Percentiles rank a stretch among this genome's conserved stretches.
Evolutionary conservation across 176 grass and related monocot genomes (phyloP).

Genomic region (Pontederia crassipes): DNA sequence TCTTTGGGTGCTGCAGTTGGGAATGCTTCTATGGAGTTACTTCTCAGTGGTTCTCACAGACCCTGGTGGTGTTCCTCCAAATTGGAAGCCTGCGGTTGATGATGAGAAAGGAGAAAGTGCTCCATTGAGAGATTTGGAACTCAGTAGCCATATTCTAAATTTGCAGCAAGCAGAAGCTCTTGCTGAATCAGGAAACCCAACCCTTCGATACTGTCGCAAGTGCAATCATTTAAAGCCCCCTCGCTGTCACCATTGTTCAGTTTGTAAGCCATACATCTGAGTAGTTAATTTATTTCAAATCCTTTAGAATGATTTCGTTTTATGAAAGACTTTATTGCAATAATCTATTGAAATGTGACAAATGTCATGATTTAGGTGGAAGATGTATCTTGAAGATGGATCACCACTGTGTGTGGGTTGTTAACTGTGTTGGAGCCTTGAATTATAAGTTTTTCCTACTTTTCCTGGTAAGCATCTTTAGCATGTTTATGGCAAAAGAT

Average conservation of each 20-base stretch:
- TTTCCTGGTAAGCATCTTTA: not conserved
- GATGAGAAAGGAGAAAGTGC: slow-evolving; percentile 77
- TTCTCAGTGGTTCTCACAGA: slow-evolving; percentile 80
- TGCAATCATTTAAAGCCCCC: slow-evolving; percentile 90
- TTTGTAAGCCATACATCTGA: slow-evolving; percentile 50
- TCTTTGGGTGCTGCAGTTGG: slow-evolving; percentile 37
- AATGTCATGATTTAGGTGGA: too few relatives aligned
- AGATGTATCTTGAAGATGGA: too few relatives aligned
- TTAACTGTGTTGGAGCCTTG: slow-evolving; percentile 3
- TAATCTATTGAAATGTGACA: not conserved
- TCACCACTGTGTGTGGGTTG: not conserved
- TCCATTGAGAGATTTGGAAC: slow-evolving; percentile 45
- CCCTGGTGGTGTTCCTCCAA: slow-evolving; percentile 66
- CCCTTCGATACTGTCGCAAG: slow-evolving; percentile 76
- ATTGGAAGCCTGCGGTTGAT: slow-evolving; percentile 76
- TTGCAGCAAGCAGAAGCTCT: slow-evolving; percentile 39
- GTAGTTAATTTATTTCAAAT: not conserved
- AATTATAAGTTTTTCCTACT: slow-evolving; percentile 9
- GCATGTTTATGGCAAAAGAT: too few relatives aligned
- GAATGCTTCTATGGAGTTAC: slow-evolving; percentile 90
- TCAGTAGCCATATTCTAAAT: slow-evolving; percentile 39
- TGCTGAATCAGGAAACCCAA: slow-evolving; percentile 28
- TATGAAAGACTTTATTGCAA: not conserved
- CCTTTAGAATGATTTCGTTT: too few relatives aligned
- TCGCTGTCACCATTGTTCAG: slow-evolving; percentile 97